Percentiles rank a stretch among this genome's conserved stretches.
Evolutionary conservation across 2,329 filamentous ascomycete genomes (phyloP).

Genomic region (Sphaerostilbella broomeana): DNA sequence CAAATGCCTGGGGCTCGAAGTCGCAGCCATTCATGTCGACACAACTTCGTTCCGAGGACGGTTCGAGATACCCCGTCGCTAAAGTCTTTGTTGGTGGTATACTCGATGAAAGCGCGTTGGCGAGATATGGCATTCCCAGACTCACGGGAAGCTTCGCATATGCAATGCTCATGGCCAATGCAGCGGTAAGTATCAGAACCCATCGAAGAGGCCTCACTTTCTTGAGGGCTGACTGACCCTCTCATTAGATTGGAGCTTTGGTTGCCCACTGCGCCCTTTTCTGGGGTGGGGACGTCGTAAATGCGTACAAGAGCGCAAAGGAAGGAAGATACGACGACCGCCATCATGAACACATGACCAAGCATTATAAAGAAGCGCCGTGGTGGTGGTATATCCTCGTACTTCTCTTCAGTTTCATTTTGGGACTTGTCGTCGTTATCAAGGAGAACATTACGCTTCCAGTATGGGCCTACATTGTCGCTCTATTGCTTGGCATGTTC

Average conservation of each 20-base stretch:
- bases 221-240: accelerated
- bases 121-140: constrained; percentile 38
- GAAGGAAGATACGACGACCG: constrained; percentile 39
- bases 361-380: constrained; percentile 43
- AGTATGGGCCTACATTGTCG: constrained; percentile 30
- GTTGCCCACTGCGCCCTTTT: constrained; percentile 47
- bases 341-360: constrained; percentile 46
- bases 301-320: constrained; percentile 34
- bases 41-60: constrained; percentile 33
- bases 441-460: constrained; percentile 31
- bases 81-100: constrained; percentile 35
- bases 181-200: constrained; percentile 45
- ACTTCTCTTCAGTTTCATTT: constrained; percentile 26
- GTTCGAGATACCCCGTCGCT: constrained; percentile 33
- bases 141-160: constrained; percentile 46
- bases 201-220: no score
- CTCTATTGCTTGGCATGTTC: constrained; percentile 28
- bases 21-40: constrained; percentile 51
- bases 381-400: constrained; percentile 31
- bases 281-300: constrained; percentile 46
- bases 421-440: constrained; percentile 29
- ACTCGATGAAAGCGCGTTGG: constrained; percentile 36
- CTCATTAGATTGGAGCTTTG: constrained; percentile 45
- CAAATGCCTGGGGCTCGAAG: constrained; percentile 39
- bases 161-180: constrained; percentile 50